phyloP scores from a whole-genome alignment of 2,329 filamentous ascomycete species.

The Pezicula rhizophila region DNA sequence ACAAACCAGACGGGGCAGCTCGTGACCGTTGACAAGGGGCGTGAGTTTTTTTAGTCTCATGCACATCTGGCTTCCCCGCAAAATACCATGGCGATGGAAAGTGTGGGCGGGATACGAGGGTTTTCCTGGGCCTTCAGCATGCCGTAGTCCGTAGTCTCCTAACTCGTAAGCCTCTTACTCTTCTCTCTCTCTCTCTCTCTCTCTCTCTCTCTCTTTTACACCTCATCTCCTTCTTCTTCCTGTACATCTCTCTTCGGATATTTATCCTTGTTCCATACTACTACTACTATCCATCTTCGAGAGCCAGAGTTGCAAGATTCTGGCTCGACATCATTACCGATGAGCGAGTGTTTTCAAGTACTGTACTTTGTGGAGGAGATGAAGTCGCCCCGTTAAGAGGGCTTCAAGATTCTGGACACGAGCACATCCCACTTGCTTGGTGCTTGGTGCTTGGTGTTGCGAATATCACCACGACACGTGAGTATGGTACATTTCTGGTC shows the following conservation, averaged over 20 bases:
- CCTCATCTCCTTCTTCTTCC: conserved; percentile 2
- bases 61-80: conserved; percentile 15
- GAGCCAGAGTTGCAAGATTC: conserved; percentile 10
- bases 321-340: conserved; percentile 8
- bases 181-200: not conserved
- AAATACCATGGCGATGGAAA: conserved; percentile 8
- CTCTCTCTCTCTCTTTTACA: not conserved
- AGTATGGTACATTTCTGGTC: conserved; percentile 24
- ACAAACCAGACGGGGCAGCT: too few relatives aligned
- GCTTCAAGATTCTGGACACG: not conserved
- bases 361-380: conserved; percentile 26
- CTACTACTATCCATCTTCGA: not conserved
- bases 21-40: not conserved
- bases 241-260: not conserved
- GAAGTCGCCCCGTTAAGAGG: conserved; percentile 23
- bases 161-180: not conserved
- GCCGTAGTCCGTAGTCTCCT: not conserved
- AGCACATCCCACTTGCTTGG: not conserved
- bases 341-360: conserved; percentile 26
- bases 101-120: conserved; percentile 7
- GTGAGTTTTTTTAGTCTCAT: not conserved
- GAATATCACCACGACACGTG: conserved; percentile 14
- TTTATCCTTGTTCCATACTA: not conserved
- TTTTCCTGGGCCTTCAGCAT: not conserved
- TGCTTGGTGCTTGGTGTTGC: not conserved